phyloP scores from a whole-genome alignment of 192 early-diverging fungal genomes.

The Chytriomyces sp. region DNA sequence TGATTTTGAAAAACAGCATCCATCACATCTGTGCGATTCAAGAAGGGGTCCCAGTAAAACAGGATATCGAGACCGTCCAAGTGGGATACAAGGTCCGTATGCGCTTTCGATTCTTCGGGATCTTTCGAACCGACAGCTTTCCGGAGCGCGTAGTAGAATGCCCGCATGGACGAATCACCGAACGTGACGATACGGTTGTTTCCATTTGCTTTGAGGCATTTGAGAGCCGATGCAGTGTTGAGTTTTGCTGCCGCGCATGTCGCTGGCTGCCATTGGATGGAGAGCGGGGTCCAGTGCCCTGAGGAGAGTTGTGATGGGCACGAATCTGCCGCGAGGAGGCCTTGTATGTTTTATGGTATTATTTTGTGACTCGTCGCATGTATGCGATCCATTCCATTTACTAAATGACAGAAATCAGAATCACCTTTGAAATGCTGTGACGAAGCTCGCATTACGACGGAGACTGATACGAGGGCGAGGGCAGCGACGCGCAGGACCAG shows the following conservation, averaged over 20 bases:
- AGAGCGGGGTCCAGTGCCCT: conserved; percentile 16
- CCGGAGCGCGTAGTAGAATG: conserved; percentile 59
- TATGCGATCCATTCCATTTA: not conserved
- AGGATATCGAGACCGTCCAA: conserved; percentile 40
- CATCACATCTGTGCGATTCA: conserved; percentile 49
- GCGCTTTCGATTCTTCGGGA: conserved; percentile 32
- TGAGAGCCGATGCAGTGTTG: conserved; percentile 35
- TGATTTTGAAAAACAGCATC: not conserved
- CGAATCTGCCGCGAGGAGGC: not conserved
- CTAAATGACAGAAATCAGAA: not conserved
- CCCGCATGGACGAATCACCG: conserved; percentile 71
- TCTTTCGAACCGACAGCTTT: conserved; percentile 46
- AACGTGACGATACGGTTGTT: conserved; percentile 52
- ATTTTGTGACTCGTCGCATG: not conserved
- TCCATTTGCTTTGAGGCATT: conserved; percentile 45
- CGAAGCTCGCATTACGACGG: not conserved
- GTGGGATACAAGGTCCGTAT: not conserved
- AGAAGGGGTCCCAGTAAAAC: conserved; percentile 77
- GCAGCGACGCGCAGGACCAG: not conserved
- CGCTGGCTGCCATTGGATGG: not conserved
- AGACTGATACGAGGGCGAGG: not conserved
- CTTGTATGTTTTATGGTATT: not conserved
- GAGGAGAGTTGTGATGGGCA: not conserved
- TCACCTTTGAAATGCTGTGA: not conserved
- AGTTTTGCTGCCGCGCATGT: conserved; percentile 38